Base-by-base conservation (phyloP, 2,329 filamentous ascomycete species). In the Pseudofabraea citricarpa region DNA sequence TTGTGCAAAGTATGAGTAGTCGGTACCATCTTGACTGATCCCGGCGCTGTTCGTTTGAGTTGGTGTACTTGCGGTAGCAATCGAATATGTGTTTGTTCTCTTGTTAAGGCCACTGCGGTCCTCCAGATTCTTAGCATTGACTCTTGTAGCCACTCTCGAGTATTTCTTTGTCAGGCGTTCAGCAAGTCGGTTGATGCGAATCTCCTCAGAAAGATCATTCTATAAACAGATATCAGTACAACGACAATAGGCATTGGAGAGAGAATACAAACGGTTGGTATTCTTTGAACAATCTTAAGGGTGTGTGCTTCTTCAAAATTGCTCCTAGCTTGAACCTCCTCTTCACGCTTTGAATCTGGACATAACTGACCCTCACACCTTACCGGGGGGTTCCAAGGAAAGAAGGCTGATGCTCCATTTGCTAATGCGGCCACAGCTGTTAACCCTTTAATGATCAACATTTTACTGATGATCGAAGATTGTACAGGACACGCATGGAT, bases 1-100 rank as follows among this genome's bases (percentile, higher is more conserved):
- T 56, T 79, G 63, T 33, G 79, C 63, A 53, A 85, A 84, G 62
- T 85, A 85, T 2, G 79, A 81, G 52, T 74, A 81, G 56, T 85
- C 81, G 13, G 74, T 76, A 13, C 80, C 81, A 56, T 84, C 80
- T 56, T 85, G 81, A 55, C 76, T 63, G 42, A 85, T 68, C 8
- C 78, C 77, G 8, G 69, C 71, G 31, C 73, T 73, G 52, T 76
- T 67, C 23, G 70, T 59, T 12, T 65, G 62, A 0, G 66, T 64
- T 0, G 79, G 69, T 1, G 68, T 49, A 39, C 50, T 50, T 6
- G 59, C 55, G 12, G 50, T 39, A 18, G 54, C 43, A 19, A 57
- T 48, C 6, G 46, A 35, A 41, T 54, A 57, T 4, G 36, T 44
- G 36, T 58, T 59, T 2, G 41, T 45, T 43, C 57, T 48, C 40